These are phyloP conservation scores for Gymnopilus junonius DNA, from an alignment of 768 basidiomycete species.

Conservation along the genomic window DNA sequence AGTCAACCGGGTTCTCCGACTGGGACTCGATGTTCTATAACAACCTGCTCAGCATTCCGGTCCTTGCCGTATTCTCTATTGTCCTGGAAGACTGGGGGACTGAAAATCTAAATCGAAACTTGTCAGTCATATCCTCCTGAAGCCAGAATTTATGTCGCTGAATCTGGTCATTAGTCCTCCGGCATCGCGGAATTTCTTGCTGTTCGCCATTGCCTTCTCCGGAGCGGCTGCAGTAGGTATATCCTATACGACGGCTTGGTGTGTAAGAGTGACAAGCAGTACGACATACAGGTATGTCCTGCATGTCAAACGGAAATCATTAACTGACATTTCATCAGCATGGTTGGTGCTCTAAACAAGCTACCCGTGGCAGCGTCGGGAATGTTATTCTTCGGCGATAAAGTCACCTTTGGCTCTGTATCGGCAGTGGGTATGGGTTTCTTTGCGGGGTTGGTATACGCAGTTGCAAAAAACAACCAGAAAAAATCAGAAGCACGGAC, in stretches of 20 bases:
- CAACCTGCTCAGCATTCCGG: conserved; percentile 93
- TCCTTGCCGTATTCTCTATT: conserved; percentile 81
- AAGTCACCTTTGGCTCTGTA: conserved; percentile 86
- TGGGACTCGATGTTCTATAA: conserved; percentile 99
- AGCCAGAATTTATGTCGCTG: conserved; percentile 1
- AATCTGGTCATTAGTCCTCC: conserved; percentile 64
- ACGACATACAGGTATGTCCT: conserved; percentile 90
- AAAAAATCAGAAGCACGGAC: conserved; percentile 70
- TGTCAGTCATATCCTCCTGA: conserved; percentile 59
- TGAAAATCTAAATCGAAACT: conserved; percentile 79
- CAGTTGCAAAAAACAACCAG: conserved; percentile 94
- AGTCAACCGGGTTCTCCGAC: conserved; percentile 91
- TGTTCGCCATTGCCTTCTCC: conserved; percentile 92
- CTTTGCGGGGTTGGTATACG: conserved; percentile 90
- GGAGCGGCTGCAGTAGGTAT: conserved; percentile 98
- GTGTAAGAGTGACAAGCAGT: conserved; percentile 92
- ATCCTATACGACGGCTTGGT: conserved; percentile 99
- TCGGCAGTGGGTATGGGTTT: conserved; percentile 89
- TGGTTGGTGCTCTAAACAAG: conserved; percentile 98
- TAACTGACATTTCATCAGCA: conserved; percentile 47
- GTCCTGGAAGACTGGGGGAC: conserved; percentile 88
- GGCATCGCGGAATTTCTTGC: conserved; percentile 75
- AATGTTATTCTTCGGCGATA: conserved; percentile 95
- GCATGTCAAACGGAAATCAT: background rate
- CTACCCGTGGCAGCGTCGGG: conserved; percentile 98